Evolutionary conservation across 176 grass and related monocot genomes (phyloP).

Genomic region (Tillandsia fasciculata): DNA sequence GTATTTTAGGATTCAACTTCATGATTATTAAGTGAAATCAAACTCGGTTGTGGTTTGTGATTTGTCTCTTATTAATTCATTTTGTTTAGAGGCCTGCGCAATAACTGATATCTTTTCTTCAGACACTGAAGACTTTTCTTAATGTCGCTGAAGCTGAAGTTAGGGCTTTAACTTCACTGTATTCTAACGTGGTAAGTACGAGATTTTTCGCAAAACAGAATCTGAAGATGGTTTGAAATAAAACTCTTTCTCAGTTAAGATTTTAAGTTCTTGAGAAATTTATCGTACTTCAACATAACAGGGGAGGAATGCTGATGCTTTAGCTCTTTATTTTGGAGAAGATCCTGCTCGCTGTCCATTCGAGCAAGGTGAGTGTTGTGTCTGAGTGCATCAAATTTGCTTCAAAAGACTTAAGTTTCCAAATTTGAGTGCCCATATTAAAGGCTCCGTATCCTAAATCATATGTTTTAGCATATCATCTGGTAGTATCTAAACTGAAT

Average conservation of each 20-base stretch:
- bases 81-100: background rate
- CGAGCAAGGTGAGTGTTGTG: conserved; percentile 63
- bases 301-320: conserved; percentile 95
- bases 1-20: background rate
- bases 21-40: background rate
- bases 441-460: no score
- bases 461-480: no score
- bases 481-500: no score
- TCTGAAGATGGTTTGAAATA: background rate
- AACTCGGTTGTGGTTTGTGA: background rate
- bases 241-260: background rate
- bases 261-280: background rate
- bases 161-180: conserved; percentile 81
- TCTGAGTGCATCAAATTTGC: conserved; percentile 7
- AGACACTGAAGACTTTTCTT: conserved; percentile 92
- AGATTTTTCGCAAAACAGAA: background rate
- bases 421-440: background rate
- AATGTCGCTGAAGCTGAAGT: conserved; percentile 84
- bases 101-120: conserved; percentile 23
- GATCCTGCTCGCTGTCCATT: conserved; percentile 84
- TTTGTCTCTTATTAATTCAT: background rate
- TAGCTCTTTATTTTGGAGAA: conserved; percentile 99
- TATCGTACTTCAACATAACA: conserved; percentile 24
- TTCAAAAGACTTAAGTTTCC: background rate
- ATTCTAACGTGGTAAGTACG: conserved; percentile 83